phyloP scores from a whole-genome alignment of 805 yeast genomes.

The Kuraishia capsulata region DNA sequence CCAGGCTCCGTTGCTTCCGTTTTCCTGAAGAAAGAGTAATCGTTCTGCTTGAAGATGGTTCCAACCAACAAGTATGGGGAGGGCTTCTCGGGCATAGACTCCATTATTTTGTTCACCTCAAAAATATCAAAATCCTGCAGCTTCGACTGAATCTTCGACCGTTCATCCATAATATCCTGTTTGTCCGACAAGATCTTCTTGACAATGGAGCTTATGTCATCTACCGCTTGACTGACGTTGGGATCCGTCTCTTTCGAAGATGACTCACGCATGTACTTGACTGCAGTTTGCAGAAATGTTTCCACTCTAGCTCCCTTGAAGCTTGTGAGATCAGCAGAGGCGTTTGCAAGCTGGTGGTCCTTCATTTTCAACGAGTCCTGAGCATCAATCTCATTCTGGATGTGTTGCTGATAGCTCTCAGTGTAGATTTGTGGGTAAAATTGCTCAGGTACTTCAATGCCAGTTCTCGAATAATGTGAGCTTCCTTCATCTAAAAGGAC shows the following conservation, averaged over 20 bases:
- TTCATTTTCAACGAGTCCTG: constrained; percentile 6
- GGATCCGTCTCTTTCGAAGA: constrained; percentile 1
- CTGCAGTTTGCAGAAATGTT: constrained; percentile 14
- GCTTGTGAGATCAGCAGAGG: constrained; percentile 15
- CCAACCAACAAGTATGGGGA: constrained; percentile 32
- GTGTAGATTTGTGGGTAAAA: constrained; percentile 33
- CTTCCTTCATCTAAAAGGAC: constrained; percentile 20
- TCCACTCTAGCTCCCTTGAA: constrained; percentile 23
- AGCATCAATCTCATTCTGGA: constrained; percentile 3
- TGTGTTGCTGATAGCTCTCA: constrained; percentile 14
- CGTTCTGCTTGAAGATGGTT: constrained; percentile 20
- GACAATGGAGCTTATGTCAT: constrained; percentile 11
- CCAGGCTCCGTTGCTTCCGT: constrained; percentile 4
- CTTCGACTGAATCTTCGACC: constrained; percentile 3
- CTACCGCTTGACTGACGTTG: constrained; percentile 1
- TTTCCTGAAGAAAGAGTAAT: constrained; percentile 20
- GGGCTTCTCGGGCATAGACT: constrained; percentile 9
- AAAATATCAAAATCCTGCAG: constrained; percentile 11
- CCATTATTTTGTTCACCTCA: constrained; percentile 18
- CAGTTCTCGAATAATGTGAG: constrained; percentile 13
- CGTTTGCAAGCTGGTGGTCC: constrained; percentile 8
- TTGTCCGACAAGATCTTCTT: constrained; percentile 10
- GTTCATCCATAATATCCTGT: constrained; percentile 7
- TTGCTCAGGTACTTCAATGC: constrained; percentile 18
- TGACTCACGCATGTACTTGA: constrained; percentile 13